Base-by-base conservation (phyloP, 2,329 filamentous ascomycete species). In the Paecilomyces niveus region DNA sequence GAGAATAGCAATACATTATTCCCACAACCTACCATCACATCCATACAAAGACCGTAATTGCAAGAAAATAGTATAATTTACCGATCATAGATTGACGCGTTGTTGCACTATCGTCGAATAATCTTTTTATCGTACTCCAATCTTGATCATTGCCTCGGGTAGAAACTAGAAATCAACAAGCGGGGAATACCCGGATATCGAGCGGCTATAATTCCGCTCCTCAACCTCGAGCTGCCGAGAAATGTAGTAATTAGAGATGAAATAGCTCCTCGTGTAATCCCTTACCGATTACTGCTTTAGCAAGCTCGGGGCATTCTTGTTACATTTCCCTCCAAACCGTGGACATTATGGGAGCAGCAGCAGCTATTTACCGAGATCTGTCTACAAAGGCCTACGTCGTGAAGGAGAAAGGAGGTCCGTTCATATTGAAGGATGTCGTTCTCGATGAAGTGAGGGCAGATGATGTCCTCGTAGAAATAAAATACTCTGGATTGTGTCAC, bases 401-500 rank as follows among this genome's bases (percentile, higher is more conserved):
- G 18, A 51, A 54, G 18, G 49, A 54, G 49, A 24, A 33, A 22
- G 21, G 31, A 2, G 52, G 15, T 18, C 56, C 56, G 21, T 67
- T 67, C 51, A 50, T 62, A 11, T 60, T 70, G n/a, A 59, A 63
- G 35, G 66, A 70, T 60, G 60, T 74, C 50, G 24, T 66, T 53
- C 53, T 71, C 21, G 65, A 70, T 57, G 64, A 66, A 61, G 62
- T 68, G 53, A 58, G 62, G 31, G 55, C 60, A 8, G 62, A 70
- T 54, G 72, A 75, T 59, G 66, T 73, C 1, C 61, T 75, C 1
- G 64, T 75, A 13, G 67, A 73, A 54, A 73, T 75, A 62, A 72
- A 69, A 58, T 70, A 68, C 26, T 71, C 71, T 0, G 72, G 72
- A 1, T 56, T 75, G 18, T 74, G 73, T 54, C 67, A 71, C 39